Evolutionary conservation across 768 basidiomycete genomes (phyloP).

Genomic region (Exsudoporus frostii): DNA sequence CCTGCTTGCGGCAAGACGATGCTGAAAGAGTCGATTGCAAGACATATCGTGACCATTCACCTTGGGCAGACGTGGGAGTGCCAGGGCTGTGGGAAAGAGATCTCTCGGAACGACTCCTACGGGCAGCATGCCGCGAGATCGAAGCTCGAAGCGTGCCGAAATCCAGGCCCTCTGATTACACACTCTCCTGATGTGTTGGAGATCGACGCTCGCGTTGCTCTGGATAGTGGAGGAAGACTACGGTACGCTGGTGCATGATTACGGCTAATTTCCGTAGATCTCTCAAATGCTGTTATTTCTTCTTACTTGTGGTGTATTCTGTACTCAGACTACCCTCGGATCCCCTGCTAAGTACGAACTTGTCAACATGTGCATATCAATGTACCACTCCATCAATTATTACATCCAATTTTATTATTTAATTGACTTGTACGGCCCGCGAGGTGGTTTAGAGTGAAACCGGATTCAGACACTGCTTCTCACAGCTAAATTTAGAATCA

Average conservation of each 20-base stretch:
- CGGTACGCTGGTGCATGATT: background rate
- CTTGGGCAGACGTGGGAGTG: conserved; percentile 18
- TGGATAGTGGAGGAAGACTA: background rate
- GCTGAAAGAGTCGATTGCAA: conserved; percentile 22
- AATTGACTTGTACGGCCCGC: background rate
- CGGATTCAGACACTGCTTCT: too few species aligned
- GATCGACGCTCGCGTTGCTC: conserved; percentile 4
- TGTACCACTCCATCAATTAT: too few species aligned
- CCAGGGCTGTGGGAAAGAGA: conserved; percentile 10
- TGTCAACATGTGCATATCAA: background rate
- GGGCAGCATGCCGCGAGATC: conserved; percentile 4
- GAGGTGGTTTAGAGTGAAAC: too few species aligned
- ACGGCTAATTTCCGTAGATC: too few species aligned
- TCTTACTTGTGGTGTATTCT: too few species aligned
- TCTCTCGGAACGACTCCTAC: conserved; percentile 9
- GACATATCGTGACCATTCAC: conserved; percentile 19
- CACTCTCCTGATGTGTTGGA: conserved; percentile 2
- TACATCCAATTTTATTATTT: background rate
- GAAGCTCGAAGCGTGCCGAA: background rate
- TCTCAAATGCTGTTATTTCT: too few species aligned
- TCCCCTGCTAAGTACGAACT: background rate
- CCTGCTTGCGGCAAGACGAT: conserved; percentile 13
- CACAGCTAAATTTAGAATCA: background rate
- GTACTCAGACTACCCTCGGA: too few species aligned
- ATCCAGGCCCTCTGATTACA: conserved; percentile 3